Conservation (phyloP, 2,329 filamentous ascomycete species). For the Paecilomyces dactylethromorphus region DNA sequence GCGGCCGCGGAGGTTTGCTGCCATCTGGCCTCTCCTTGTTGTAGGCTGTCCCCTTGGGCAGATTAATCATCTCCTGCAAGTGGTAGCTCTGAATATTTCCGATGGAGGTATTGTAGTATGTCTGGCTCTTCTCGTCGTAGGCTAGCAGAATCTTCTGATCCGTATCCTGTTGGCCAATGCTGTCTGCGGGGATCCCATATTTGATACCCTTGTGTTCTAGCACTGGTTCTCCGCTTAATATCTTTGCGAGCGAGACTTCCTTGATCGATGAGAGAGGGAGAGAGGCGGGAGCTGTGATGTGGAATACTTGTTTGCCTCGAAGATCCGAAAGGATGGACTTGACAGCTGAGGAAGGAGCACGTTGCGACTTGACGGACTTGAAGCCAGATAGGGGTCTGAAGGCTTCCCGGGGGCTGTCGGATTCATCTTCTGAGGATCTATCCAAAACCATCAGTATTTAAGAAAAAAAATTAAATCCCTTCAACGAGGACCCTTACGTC, state of each 20-base stretch:
- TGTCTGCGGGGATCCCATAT: conserved; percentile 33
- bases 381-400: conserved; percentile 40
- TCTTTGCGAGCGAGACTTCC: conserved; percentile 36
- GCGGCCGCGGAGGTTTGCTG: conserved; percentile 30
- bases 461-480: neutral
- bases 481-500: neutral
- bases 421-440: conserved; percentile 6
- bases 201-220: conserved; percentile 35
- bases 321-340: conserved; percentile 32
- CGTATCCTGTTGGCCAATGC: conserved; percentile 19
- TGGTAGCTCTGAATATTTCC: conserved; percentile 26
- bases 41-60: conserved; percentile 18
- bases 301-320: conserved; percentile 41
- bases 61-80: conserved; percentile 28
- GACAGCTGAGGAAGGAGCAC: conserved; percentile 23
- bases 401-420: conserved; percentile 22
- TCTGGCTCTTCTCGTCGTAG: conserved; percentile 29
- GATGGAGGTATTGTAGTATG: conserved; percentile 21
- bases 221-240: conserved; percentile 34
- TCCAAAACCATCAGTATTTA: conserved; percentile 2
- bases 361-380: conserved; percentile 27
- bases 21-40: conserved; percentile 18
- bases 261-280: conserved; percentile 40
- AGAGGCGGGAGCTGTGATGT: conserved; percentile 40
- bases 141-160: conserved; percentile 27